phyloP scores from a whole-genome alignment of 2,329 filamentous ascomycete species.

The Fusarium circinatum region DNA sequence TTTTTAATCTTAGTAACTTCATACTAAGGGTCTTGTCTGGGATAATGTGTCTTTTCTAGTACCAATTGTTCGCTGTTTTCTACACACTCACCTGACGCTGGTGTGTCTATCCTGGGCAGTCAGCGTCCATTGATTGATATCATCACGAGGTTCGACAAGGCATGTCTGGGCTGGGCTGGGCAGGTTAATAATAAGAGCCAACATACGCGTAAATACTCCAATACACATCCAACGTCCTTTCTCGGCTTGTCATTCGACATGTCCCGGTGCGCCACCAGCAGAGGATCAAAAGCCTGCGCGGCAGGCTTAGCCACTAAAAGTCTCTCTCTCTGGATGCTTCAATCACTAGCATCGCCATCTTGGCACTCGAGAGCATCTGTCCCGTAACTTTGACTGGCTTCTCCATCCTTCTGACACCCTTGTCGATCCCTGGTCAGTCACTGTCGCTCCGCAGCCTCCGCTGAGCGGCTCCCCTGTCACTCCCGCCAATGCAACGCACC shows the following conservation, averaged over 20 bases:
- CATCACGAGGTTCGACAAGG: not conserved
- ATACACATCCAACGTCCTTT: constrained; percentile 16
- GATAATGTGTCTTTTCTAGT: not conserved
- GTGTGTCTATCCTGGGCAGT: not conserved
- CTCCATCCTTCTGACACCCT: constrained; percentile 39
- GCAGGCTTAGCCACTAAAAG: constrained; percentile 28
- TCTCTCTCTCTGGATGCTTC: constrained; percentile 1
- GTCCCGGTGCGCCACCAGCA: constrained; percentile 4
- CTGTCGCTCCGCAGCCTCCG: constrained; percentile 7
- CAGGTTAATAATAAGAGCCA: not conserved
- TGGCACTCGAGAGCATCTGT: constrained; percentile 25
- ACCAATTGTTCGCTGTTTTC: not conserved
- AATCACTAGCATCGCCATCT: constrained; percentile 16
- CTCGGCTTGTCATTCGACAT: constrained; percentile 23
- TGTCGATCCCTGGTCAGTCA: constrained; percentile 28
- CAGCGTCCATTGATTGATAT: not conserved
- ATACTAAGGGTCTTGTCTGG: not conserved
- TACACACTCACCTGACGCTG: not conserved
- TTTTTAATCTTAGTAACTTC: constrained; percentile 1
- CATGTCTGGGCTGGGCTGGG: not conserved
- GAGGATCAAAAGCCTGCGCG: constrained; percentile 18
- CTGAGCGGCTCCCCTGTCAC: constrained; percentile 32
- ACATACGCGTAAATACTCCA: not conserved
- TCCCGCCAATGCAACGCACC: constrained; percentile 10
- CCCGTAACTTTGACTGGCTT: constrained; percentile 42